phyloP scores from a whole-genome alignment of 1,284 basidiomycete genomes.

The Agaricales sp. region DNA sequence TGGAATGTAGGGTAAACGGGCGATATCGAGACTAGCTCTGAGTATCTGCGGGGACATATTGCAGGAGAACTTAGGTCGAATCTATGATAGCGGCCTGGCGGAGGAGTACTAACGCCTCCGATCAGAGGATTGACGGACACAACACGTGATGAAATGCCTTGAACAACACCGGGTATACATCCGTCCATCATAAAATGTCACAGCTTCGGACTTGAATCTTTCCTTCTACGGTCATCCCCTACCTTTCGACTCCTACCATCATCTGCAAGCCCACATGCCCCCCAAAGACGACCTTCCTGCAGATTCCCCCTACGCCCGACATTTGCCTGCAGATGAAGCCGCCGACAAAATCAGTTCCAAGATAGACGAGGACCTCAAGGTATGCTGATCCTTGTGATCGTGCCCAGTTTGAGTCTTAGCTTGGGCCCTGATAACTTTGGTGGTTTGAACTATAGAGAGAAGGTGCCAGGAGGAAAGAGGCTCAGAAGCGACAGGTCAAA shows the following conservation, averaged over 20 bases:
- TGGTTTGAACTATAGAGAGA: conserved; percentile 39
- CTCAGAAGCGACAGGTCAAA: conserved; percentile 49
- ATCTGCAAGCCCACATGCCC: not conserved
- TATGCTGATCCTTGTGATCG: conserved; percentile 19
- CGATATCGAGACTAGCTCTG: too few relatives aligned
- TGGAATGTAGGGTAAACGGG: too few relatives aligned
- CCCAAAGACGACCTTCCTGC: not conserved
- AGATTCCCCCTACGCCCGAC: not conserved
- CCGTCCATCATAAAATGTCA: too few relatives aligned
- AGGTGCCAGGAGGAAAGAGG: conserved; percentile 36
- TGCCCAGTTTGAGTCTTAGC: not conserved
- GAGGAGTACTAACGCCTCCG: too few relatives aligned
- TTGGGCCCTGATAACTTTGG: conserved; percentile 1
- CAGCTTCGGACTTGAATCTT: not conserved
- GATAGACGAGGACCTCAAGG: conserved; percentile 66
- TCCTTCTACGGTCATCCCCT: not conserved
- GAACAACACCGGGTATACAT: too few relatives aligned
- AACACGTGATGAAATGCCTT: too few relatives aligned
- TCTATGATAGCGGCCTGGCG: too few relatives aligned
- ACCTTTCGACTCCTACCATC: not conserved
- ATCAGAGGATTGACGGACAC: too few relatives aligned
- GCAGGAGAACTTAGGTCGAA: too few relatives aligned
- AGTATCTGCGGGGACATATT: too few relatives aligned
- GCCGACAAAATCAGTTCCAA: conserved; percentile 44
- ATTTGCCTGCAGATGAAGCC: conserved; percentile 22